These are phyloP conservation scores for Saprolegnia diclina DNA, from an alignment of 352 stramenopile genomes.

Conservation along the genomic window DNA sequence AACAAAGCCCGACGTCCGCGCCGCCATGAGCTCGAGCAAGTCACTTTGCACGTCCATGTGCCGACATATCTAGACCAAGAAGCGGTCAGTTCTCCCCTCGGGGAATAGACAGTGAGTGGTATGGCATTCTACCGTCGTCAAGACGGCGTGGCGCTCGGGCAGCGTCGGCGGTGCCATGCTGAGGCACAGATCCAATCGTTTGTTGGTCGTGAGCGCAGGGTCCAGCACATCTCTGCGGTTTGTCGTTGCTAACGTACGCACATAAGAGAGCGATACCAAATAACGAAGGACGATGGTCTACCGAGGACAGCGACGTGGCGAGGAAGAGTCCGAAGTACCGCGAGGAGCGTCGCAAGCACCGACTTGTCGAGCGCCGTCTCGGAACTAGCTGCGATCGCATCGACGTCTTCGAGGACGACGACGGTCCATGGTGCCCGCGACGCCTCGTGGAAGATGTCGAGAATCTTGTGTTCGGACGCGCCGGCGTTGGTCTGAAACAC, in stretches of 20 bases:
- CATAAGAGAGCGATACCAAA: conserved; percentile 23
- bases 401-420: conserved; percentile 88
- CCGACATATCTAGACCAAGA: conserved; percentile 9
- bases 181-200: conserved; percentile 94
- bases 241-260: conserved; percentile 42
- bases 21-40: conserved; percentile 87
- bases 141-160: conserved; percentile 85
- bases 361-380: conserved; percentile 61
- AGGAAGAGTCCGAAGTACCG: conserved; percentile 33
- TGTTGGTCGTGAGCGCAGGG: conserved; percentile 90
- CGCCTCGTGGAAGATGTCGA: conserved; percentile 53
- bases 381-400: conserved; percentile 73
- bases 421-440: conserved; percentile 48
- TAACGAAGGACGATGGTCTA: too few species aligned
- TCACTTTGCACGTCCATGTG: conserved; percentile 36
- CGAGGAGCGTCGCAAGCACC: conserved; percentile 78
- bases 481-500: conserved; percentile 93
- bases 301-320: conserved; percentile 60
- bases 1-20: conserved; percentile 95
- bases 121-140: conserved; percentile 90
- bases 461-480: conserved; percentile 76
- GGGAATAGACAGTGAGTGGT: conserved; percentile 34
- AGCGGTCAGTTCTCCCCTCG: not conserved
- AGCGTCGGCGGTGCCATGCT: conserved; percentile 93
- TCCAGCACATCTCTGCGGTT: conserved; percentile 83